These are phyloP conservation scores for Aspergillus candidus DNA, from an alignment of 2,329 filamentous ascomycete genomes.

Conservation along the genomic window DNA sequence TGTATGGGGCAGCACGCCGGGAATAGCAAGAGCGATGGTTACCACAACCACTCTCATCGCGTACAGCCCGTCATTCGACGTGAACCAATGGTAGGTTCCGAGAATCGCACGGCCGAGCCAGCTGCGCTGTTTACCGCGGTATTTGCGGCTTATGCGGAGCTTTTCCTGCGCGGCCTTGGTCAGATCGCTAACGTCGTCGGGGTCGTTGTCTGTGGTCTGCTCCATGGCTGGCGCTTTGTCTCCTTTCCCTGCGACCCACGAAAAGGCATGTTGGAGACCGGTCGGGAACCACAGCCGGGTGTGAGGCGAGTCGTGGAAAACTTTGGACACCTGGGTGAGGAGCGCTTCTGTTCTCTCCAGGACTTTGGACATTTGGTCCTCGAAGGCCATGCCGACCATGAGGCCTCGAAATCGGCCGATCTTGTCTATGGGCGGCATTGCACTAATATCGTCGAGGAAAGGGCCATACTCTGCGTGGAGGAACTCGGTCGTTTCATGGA, in stretches of 20 bases:
- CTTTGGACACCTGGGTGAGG: slow-evolving; percentile 31
- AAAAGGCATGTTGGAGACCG: slow-evolving; percentile 34
- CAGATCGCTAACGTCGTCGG: slow-evolving; percentile 24
- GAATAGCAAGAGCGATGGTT: slow-evolving; percentile 41
- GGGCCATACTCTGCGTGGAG: slow-evolving; percentile 24
- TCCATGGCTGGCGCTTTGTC: slow-evolving; percentile 19
- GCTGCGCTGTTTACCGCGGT: slow-evolving; percentile 22
- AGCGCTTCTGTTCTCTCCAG: slow-evolving; percentile 16
- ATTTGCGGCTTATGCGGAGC: slow-evolving; percentile 33
- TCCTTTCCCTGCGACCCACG: slow-evolving; percentile 34
- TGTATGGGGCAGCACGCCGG: slow-evolving; percentile 37
- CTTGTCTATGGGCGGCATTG: slow-evolving; percentile 2
- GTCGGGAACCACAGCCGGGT: slow-evolving; percentile 41
- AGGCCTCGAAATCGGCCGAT: slow-evolving; percentile 34
- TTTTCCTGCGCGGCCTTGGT: slow-evolving; percentile 32
- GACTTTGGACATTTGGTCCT: slow-evolving; percentile 35
- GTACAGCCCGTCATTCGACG: slow-evolving; percentile 37
- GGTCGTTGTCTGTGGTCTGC: slow-evolving; percentile 18
- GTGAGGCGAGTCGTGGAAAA: slow-evolving; percentile 32
- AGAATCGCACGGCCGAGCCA: slow-evolving; percentile 23
- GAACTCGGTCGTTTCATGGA: slow-evolving; percentile 34
- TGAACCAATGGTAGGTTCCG: slow-evolving; percentile 36
- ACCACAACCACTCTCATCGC: slow-evolving; percentile 45
- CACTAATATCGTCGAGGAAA: slow-evolving; percentile 6
- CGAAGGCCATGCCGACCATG: slow-evolving; percentile 44